Evolutionary conservation across 2,329 filamentous ascomycete genomes (phyloP).

Genomic region (Tetracladium maxilliforme): DNA sequence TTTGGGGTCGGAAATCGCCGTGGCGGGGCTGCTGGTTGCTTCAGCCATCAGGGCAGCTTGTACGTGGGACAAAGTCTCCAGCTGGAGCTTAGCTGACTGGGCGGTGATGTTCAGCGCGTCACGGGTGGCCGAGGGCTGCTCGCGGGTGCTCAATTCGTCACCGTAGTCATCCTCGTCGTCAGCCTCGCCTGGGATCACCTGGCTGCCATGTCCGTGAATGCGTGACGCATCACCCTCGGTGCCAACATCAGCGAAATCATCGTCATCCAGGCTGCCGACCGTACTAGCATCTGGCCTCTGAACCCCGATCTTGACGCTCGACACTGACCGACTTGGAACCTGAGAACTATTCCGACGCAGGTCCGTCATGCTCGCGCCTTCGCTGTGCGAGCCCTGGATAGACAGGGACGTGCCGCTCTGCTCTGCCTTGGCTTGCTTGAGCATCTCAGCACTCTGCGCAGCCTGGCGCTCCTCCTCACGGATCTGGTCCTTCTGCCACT

Average conservation of each 20-base stretch:
- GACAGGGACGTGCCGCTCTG: conserved; percentile 39
- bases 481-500: conserved; percentile 95
- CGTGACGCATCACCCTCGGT: conserved; percentile 1
- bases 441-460: conserved; percentile 56
- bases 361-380: conserved; percentile 35
- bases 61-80: conserved; percentile 79
- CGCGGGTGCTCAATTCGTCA: conserved; percentile 67
- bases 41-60: conserved; percentile 68
- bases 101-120: conserved; percentile 96
- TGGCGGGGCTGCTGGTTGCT: conserved; percentile 50
- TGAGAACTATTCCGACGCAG: conserved; percentile 9
- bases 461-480: conserved; percentile 74
- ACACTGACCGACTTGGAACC: too few species aligned
- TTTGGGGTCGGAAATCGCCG: conserved; percentile 62
- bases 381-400: conserved; percentile 29
- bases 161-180: conserved; percentile 62
- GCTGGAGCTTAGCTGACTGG: conserved; percentile 82
- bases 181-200: conserved; percentile 40
- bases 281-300: too few species aligned
- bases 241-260: too few species aligned
- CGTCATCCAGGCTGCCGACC: too few species aligned
- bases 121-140: conserved; percentile 61
- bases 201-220: too few species aligned
- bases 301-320: too few species aligned
- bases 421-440: conserved; percentile 69